Evolutionary conservation across 2,329 filamentous ascomycete genomes (phyloP).

Genomic region (Fusarium siculi): DNA sequence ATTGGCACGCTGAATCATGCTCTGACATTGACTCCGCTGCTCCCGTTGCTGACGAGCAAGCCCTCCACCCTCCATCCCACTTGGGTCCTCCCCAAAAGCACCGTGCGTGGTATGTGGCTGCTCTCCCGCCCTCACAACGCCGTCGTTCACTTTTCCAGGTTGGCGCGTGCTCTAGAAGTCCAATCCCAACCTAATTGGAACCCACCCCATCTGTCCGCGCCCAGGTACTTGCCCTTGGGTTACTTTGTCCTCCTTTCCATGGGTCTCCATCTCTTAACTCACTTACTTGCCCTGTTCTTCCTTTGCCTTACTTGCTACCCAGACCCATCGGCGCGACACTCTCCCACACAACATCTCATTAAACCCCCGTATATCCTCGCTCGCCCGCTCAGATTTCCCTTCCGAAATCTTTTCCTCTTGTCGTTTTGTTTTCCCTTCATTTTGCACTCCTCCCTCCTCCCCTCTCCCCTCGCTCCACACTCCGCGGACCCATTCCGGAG

Average conservation of each 20-base stretch:
- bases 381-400: slow-evolving; percentile 39
- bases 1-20: slow-evolving; percentile 24
- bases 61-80: slow-evolving; percentile 38
- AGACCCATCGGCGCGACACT: slow-evolving; percentile 34
- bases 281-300: slow-evolving; percentile 14
- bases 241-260: slow-evolving; percentile 41
- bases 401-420: slow-evolving; percentile 46
- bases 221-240: slow-evolving; percentile 31
- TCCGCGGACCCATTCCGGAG: slow-evolving; percentile 47
- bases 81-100: slow-evolving; percentile 37
- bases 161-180: slow-evolving; percentile 36
- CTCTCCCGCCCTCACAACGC: slow-evolving; percentile 35
- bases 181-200: slow-evolving; percentile 37
- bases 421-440: slow-evolving; percentile 47
- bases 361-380: slow-evolving; percentile 48
- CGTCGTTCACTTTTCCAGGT: slow-evolving; percentile 35
- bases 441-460: slow-evolving; percentile 41
- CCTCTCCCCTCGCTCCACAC: slow-evolving; percentile 47
- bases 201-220: slow-evolving; percentile 20
- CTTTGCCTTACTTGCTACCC: slow-evolving; percentile 14
- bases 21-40: slow-evolving; percentile 23
- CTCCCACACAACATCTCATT: slow-evolving; percentile 46
- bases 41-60: slow-evolving; percentile 34
- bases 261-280: slow-evolving; percentile 31
- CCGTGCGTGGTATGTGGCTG: slow-evolving; percentile 46